A percentile compares a stretch with the other conserved stretches of the same genome.
Evolutionary conservation across 805 yeast species (phyloP).

Genomic region (Sugiyamaella qingdaonensis): DNA sequence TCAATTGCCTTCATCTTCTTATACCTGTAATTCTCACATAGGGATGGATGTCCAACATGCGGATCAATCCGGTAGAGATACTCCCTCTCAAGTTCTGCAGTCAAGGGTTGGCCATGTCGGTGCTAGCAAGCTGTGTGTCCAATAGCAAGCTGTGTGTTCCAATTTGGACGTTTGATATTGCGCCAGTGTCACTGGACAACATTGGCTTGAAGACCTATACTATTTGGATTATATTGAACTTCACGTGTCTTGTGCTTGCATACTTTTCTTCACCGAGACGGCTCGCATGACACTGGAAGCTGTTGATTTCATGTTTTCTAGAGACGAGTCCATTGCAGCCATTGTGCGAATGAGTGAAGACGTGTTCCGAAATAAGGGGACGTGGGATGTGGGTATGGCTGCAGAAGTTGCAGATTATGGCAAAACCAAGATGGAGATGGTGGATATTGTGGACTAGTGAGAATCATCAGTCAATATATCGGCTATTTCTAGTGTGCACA

Average conservation of each 20-base stretch:
- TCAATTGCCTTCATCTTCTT: conserved; percentile 11
- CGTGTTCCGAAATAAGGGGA: conserved; percentile 5
- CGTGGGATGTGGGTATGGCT: conserved; percentile 12
- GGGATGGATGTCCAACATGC: conserved; percentile 18
- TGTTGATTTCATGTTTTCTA: conserved; percentile 26
- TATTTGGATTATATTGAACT: conserved; percentile 28
- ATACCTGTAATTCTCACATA: conserved; percentile 13
- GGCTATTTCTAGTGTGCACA: neutral
- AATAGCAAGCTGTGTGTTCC: too few relatives aligned
- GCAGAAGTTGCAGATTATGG: conserved; percentile 6
- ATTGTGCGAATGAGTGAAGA: conserved; percentile 8
- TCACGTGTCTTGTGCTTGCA: conserved; percentile 31
- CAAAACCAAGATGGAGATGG: neutral
- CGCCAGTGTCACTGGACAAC: conserved; percentile 39
- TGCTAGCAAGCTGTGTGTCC: conserved; percentile 16
- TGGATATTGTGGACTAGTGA: neutral
- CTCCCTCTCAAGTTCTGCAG: conserved; percentile 34
- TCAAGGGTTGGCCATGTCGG: conserved; percentile 37
- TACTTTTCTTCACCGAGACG: conserved; percentile 41
- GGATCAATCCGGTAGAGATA: conserved; percentile 24
- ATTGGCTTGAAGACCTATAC: conserved; percentile 43
- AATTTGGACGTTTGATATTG: conserved; percentile 32
- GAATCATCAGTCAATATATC: neutral
- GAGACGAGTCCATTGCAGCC: neutral
- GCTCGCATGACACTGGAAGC: conserved; percentile 42